Evolutionary conservation across 2,329 filamentous ascomycete species (phyloP), one percentile per base, ranked within the genome.

Genomic region (Tolypocladium paradoxum): DNA sequence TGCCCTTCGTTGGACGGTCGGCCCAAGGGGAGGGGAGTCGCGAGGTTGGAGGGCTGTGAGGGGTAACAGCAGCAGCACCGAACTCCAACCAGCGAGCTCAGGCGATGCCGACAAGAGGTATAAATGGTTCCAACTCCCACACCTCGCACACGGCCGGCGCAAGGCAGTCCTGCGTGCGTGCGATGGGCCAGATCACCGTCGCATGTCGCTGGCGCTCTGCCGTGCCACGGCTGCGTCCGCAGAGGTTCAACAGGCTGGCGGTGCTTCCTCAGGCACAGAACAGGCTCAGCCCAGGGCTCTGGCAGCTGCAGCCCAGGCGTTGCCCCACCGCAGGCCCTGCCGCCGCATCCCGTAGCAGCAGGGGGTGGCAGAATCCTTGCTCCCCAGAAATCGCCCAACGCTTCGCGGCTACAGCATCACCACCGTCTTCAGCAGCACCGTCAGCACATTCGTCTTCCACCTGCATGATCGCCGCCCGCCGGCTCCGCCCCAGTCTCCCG

Each of bases 391-490:
- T 45, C 33, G 40, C 49, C 48, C 48, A 46, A 27, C 20, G 22
- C 34, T 24, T 45, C 18, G 46, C 18, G 29, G 22, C 37, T 14
- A 45, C 49, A 40, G 36, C 40, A 14, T 52, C 43, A 27, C n/a
- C 38, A 12, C 27, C 27, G 7, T 14, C 20, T 37, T 40, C 29
- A 11, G 38, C 51, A 14, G 33, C 54, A 40, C 49, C 55, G 33
- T 48, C 49, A 46, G n/a, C 50, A 11, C 48, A 12, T 27, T 31
- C 48, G 45, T 12, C 47, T 36, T 48, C 37, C 48, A 49, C 48
- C 52, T 60, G 61, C 55, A 65, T 68, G 61, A 57, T 63, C 53
- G 55, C 58, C 50, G 54, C 57, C 53, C 58, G 57, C 35, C 53
- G 61, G 51, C 60, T 56, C 49, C 64, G 58, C 52, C 49, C 45